Base-by-base conservation (phyloP, 192 early-diverging fungal genomes). In the Allomyces javanicus region DNA sequence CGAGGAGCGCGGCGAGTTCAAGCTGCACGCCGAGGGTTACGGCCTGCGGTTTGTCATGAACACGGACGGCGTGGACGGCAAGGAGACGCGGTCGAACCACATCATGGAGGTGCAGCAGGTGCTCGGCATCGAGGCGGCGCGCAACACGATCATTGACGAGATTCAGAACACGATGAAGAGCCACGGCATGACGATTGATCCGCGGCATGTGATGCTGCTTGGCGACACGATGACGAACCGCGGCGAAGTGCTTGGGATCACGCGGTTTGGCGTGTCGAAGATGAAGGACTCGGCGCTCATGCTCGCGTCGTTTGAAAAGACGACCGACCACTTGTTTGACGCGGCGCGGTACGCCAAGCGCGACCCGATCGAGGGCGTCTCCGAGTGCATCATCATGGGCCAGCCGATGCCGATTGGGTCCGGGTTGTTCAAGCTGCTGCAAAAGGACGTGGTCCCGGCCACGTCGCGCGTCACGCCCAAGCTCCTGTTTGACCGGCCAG, bases 261-360 rank as follows among this genome's bases (percentile, higher is more conserved):
- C 94, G 44, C 87, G 97, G 24, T 97, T 96, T 73, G 97, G 97
- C 76, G 93, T 99, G 69, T 87, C 94, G 65, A 96, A 98, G 82
- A 98, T 98, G 95, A 96, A 95, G 73, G 94, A 97, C 76, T 90
- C 87, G 73, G 97, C 97, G 17, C 84, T 99, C 69, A 97, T 97
- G 94, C 80, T 98, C 71, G 95, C 95, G 11, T 98, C 94, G 50
- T 99, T 99, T 71, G 97, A 99, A 78, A 98, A 97, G 81, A 99
- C 97, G 0, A 96, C 95, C 0, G 97, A 99, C 70, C 95, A 98
- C 70, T 79, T 99, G 69, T 98, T 99, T 70, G 95, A 99, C 61
- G 97, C 97, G 0, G 83, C 97, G 3, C 87, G 94, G 71, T 96
- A 90, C 76, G 88, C 90, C 62, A 94, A 97, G 74, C 80, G 85